Percentiles rank a stretch among this genome's conserved stretches.
Evolutionary conservation across 345 rosid species (phyloP).

Genomic region (Raphanus raphanistrum): DNA sequence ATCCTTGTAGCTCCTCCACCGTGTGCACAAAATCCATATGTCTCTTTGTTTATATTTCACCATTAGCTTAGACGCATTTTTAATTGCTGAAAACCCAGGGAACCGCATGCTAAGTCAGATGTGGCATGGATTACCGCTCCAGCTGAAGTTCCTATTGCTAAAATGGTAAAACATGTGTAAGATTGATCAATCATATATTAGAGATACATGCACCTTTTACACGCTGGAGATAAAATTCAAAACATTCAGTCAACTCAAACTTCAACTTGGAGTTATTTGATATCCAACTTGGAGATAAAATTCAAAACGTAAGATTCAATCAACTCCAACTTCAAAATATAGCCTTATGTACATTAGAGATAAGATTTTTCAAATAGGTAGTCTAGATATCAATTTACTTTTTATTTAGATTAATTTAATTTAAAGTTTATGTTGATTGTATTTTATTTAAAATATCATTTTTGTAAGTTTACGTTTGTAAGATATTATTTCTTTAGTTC

Average conservation of each 20-base stretch:
- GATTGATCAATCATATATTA: neutral
- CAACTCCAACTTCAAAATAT: neutral
- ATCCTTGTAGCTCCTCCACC: constrained; percentile 62
- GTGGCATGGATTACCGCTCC: constrained; percentile 67
- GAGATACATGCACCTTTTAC: neutral
- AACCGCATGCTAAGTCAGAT: constrained; percentile 65
- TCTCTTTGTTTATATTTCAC: constrained; percentile 30
- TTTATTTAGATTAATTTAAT: too few relatives aligned
- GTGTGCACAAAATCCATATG: constrained; percentile 43
- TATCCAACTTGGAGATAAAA: neutral
- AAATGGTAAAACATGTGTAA: constrained; percentile 47
- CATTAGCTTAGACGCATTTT: constrained; percentile 54
- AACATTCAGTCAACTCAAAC: neutral
- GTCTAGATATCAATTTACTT: too few relatives aligned
- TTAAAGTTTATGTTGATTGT: neutral
- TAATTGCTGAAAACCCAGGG: constrained; percentile 56
- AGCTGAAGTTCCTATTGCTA: constrained; percentile 52
- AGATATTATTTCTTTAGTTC: too few relatives aligned
- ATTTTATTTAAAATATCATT: too few relatives aligned
- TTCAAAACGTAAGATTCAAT: neutral
- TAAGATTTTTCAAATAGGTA: neutral
- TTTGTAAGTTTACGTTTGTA: neutral
- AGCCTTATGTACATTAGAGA: neutral
- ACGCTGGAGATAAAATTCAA: neutral
- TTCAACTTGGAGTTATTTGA: neutral